These are phyloP conservation scores for Leonotis leonurus DNA, from an alignment of 257 asterid genomes.

Conservation along the genomic window DNA sequence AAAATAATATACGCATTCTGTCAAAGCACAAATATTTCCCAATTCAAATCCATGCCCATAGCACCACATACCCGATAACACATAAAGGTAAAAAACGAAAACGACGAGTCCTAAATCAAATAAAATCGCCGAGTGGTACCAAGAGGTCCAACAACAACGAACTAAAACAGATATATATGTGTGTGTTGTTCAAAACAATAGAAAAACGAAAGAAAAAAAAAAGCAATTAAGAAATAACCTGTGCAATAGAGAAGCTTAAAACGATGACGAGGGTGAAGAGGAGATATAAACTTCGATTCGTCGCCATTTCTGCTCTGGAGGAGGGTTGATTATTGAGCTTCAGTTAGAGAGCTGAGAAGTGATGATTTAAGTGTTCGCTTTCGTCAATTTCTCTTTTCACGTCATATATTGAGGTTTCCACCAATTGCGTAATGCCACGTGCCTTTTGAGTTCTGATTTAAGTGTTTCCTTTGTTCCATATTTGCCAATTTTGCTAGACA, in stretches of 20 bases:
- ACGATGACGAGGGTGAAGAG: conserved; percentile 27
- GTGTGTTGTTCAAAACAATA: background rate
- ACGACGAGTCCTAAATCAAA: background rate
- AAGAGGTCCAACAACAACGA: background rate
- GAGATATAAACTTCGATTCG: conserved; percentile 8
- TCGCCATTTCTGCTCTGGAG: conserved; percentile 28
- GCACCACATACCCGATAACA: background rate
- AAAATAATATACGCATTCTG: background rate
- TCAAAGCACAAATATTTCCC: background rate
- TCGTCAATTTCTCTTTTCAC: too few relatives aligned
- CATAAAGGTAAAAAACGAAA: too few relatives aligned
- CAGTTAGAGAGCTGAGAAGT: background rate
- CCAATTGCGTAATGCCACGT: too few relatives aligned
- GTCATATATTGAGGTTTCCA: too few relatives aligned
- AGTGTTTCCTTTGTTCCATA: too few relatives aligned
- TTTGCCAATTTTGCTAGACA: too few relatives aligned
- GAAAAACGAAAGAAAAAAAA: too few relatives aligned
- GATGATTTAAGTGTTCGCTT: background rate
- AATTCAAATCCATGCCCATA: too few relatives aligned
- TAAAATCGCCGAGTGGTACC: background rate
- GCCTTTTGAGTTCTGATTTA: too few relatives aligned
- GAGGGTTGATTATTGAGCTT: background rate
- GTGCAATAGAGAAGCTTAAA: conserved; percentile 29
- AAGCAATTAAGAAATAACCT: conserved; percentile 31
- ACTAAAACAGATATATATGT: background rate